Base-by-base conservation (phyloP, 768 basidiomycete genomes). In the Termitomyces sp. region DNA sequence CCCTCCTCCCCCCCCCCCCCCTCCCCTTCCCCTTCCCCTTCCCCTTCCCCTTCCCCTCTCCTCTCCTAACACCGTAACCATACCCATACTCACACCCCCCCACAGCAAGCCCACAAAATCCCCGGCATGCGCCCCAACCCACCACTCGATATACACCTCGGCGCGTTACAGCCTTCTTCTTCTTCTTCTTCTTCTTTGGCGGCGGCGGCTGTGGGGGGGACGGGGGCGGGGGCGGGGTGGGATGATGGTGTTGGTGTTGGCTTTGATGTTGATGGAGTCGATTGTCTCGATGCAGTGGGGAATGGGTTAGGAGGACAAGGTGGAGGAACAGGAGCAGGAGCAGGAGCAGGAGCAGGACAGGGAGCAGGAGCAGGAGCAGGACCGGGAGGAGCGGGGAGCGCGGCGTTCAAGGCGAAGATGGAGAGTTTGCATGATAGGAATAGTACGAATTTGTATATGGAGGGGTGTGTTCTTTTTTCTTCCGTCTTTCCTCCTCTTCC, bases 361-460 rank as follows among this genome's bases (percentile, higher is more conserved):
- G 24, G 45, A 7, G 20, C 16, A 38, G n/a, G 49, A 11, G 24
- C 33, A n/a, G 53, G 44, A 24, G 60, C 42, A 2, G 62, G n/a
- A n/a, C n/a, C n/a, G n/a, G n/a, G n/a, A n/a, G 28, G 53, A 15
- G 67, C 55, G 24, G 72, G 70, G 4, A 76, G 74, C 39, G 75
- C 76, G 49, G 78, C 82, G 2, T 92, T 92, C 82, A 91, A 91
- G 73, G 76, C 81, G n/a, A 83, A 84, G 71, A 92, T 92, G 91
- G 90, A 91, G 69, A 84, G 81, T 60, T 74, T 91, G 56, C 80
- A 82, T 61, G 90, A 92, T 68, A 75, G 75, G 53, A 69, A 69
- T 16, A 91, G 89, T 57, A 91, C 90, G 18, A 92, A 92, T 71
- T 71, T 93, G 62, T 93, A 93, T 72, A 86, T 93, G 71, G 91